phyloP scores from a whole-genome alignment of 306 rosid genomes.

The Fragaria vesca region DNA sequence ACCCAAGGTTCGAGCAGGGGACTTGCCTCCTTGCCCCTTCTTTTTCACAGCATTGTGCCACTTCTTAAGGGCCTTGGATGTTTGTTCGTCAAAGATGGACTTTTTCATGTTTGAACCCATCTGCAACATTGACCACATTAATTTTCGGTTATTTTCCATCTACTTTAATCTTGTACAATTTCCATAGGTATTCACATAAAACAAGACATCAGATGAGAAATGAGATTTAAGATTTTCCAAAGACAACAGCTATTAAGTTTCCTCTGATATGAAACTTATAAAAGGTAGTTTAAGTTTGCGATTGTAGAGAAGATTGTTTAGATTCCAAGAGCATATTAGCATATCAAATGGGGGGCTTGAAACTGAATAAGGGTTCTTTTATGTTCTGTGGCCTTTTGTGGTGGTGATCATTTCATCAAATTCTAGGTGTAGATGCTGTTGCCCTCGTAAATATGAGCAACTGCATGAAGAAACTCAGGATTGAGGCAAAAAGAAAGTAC shows the following conservation, averaged over 20 bases:
- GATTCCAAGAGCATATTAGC: not conserved
- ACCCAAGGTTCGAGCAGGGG: slow-evolving; percentile 31
- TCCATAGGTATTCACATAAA: not conserved
- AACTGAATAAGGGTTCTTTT: not conserved
- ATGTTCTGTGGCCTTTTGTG: not conserved
- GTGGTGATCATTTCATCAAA: slow-evolving; percentile 1
- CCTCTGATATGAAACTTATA: not conserved
- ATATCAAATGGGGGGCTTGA: not conserved
- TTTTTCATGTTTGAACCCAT: slow-evolving; percentile 84
- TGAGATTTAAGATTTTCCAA: not conserved
- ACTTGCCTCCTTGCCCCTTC: slow-evolving; percentile 49
- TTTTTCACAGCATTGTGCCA: slow-evolving; percentile 78
- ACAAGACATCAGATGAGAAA: not conserved
- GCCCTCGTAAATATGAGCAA: not conserved
- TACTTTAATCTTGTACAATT: not conserved
- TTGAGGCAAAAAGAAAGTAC: slow-evolving; percentile 27
- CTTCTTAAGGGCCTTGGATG: slow-evolving; percentile 71
- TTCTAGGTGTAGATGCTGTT: not conserved
- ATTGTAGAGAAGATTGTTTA: not conserved
- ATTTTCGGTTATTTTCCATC: not conserved
- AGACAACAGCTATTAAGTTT: not conserved
- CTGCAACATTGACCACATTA: slow-evolving; percentile 34
- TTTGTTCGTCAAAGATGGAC: slow-evolving; percentile 84
- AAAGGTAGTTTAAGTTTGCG: not conserved
- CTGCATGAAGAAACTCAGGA: not conserved